phyloP scores from a whole-genome alignment of 2,329 filamentous ascomycete species.

The Cladosporium sp. region DNA sequence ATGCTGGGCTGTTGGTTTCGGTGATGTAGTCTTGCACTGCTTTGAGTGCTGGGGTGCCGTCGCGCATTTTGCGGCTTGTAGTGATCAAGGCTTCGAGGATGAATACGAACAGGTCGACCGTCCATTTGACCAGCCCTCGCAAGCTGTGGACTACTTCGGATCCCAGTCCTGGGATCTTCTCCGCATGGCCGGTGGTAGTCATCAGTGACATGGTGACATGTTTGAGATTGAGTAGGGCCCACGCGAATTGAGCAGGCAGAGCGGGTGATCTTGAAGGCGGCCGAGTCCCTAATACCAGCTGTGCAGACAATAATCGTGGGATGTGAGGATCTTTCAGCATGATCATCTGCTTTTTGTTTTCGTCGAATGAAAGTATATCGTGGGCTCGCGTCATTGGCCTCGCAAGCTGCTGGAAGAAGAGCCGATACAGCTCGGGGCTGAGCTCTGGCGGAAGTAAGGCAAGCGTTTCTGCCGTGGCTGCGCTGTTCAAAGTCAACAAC shows the following conservation, averaged over 20 bases:
- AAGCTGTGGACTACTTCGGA: slow-evolving; percentile 68
- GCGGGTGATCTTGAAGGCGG: slow-evolving; percentile 41
- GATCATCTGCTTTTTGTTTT: slow-evolving; percentile 55
- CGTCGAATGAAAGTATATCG: slow-evolving; percentile 75
- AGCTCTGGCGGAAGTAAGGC: slow-evolving; percentile 35
- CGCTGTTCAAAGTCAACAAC: slow-evolving; percentile 37
- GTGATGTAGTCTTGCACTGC: slow-evolving; percentile 20
- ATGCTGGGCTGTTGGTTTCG: slow-evolving; percentile 22
- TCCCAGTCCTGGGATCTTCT: slow-evolving; percentile 5
- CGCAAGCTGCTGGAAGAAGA: slow-evolving; percentile 62
- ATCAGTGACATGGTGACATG: slow-evolving; percentile 45
- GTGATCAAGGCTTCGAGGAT: slow-evolving; percentile 52
- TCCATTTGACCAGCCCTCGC: slow-evolving; percentile 74
- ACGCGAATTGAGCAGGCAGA: slow-evolving; percentile 69
- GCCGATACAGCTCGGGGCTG: slow-evolving; percentile 58
- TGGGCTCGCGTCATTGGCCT: slow-evolving; percentile 67
- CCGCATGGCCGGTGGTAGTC: slow-evolving; percentile 13
- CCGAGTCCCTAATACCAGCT: slow-evolving; percentile 7
- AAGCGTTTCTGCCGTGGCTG: slow-evolving; percentile 48
- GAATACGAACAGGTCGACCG: slow-evolving; percentile 60
- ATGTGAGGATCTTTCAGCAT: slow-evolving; percentile 60
- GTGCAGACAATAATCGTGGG: slow-evolving; percentile 1
- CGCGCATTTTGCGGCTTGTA: slow-evolving; percentile 26
- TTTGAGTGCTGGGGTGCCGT: slow-evolving; percentile 11
- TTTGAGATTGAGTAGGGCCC: slow-evolving; percentile 69